Conservation (phyloP, 179 eudicot species). For the Vitellaria paradoxa region DNA sequence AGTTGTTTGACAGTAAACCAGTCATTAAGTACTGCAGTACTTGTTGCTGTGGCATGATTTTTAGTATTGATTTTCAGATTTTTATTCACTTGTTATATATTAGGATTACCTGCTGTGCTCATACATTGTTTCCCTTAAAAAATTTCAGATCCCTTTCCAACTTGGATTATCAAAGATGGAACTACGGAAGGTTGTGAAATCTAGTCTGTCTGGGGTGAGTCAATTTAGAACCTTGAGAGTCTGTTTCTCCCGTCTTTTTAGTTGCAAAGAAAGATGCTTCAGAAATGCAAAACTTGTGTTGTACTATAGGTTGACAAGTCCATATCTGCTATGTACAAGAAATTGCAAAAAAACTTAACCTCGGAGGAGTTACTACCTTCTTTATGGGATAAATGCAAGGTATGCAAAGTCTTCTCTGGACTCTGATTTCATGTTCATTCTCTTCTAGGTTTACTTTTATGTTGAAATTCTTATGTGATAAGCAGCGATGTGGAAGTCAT, state of each 20-base stretch:
- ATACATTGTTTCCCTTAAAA: not conserved
- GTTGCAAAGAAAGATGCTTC: not conserved
- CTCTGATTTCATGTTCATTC: not conserved
- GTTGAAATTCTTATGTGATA: not conserved
- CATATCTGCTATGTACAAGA: conserved; percentile 75
- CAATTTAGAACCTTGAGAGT: not conserved
- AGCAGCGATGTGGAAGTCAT: not conserved
- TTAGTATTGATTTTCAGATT: not conserved
- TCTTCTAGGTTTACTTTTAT: not conserved
- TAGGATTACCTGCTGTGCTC: not conserved
- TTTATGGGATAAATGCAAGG: conserved; percentile 99
- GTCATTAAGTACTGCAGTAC: not conserved
- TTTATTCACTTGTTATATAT: not conserved
- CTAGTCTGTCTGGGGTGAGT: conserved; percentile 83
- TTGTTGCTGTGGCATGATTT: not conserved
- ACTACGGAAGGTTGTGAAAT: conserved; percentile 81
- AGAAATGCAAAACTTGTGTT: not conserved
- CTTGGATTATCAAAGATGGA: conserved; percentile 78
- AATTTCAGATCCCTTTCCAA: conserved; percentile 77
- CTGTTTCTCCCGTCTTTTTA: not conserved
- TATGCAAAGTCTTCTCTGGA: conserved; percentile 23
- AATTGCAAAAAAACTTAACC: conserved; percentile 78
- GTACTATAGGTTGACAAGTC: conserved; percentile 77
- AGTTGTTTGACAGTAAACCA: not conserved
- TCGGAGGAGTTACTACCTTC: conserved; percentile 90